These are phyloP conservation scores for Aspergillus floridensis DNA, from an alignment of 2,329 filamentous ascomycete genomes.

Conservation along the genomic window DNA sequence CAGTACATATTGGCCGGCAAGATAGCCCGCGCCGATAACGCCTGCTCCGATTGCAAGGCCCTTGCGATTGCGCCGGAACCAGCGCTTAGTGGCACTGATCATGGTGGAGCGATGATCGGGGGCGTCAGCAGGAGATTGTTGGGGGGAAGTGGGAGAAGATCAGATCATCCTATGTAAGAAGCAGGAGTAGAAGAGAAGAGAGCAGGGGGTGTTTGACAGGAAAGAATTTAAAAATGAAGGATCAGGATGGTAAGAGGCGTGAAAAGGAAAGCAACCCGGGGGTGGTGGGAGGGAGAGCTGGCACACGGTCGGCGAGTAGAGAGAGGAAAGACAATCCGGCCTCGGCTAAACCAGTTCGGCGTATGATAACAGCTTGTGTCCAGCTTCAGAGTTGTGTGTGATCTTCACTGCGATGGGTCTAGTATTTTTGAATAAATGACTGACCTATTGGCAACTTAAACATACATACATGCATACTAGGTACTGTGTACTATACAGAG, in stretches of 20 bases:
- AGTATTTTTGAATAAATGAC: neutral
- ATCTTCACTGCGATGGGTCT: neutral
- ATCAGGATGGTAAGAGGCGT: conserved; percentile 2
- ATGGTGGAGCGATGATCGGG: conserved; percentile 40
- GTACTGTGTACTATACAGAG: neutral
- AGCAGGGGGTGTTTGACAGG: neutral
- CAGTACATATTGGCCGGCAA: conserved; percentile 89
- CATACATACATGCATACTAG: too few species aligned
- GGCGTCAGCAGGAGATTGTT: neutral
- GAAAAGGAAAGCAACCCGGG: conserved; percentile 3
- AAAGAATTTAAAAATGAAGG: neutral
- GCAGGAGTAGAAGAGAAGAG: neutral
- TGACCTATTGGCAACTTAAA: too few species aligned
- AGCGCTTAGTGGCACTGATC: conserved; percentile 75
- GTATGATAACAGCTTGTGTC: conserved; percentile 12
- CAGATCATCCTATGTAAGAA: conserved; percentile 16
- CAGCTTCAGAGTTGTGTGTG: conserved; percentile 3
- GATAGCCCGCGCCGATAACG: conserved; percentile 83
- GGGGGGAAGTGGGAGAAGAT: conserved; percentile 2
- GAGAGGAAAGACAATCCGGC: conserved; percentile 19
- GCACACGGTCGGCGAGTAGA: conserved; percentile 8
- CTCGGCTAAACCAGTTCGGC: conserved; percentile 29
- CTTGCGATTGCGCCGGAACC: conserved; percentile 88
- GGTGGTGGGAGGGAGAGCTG: neutral
- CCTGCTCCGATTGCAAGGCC: conserved; percentile 85